phyloP scores from a whole-genome alignment of 805 yeast species.

The Wickerhamiella australiensis region DNA sequence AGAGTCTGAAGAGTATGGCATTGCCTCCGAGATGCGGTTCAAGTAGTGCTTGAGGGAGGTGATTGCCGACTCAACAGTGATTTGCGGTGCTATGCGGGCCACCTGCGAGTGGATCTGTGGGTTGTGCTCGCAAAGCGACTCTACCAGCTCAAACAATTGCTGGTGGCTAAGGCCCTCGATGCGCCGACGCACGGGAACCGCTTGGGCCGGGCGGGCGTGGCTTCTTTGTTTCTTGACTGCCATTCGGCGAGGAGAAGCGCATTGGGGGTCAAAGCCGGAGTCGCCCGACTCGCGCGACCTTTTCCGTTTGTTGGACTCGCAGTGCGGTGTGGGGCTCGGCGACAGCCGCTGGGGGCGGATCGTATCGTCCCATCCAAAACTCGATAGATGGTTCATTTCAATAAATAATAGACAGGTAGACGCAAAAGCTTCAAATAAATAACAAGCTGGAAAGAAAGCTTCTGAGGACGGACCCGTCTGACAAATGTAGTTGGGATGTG shows the following conservation, averaged over 20 bases:
- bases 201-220: conserved; percentile 15
- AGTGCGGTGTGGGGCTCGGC: neutral
- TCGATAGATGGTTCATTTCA: neutral
- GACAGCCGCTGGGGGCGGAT: conserved; percentile 18
- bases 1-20: conserved; percentile 65
- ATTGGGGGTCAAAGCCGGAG: conserved; percentile 10
- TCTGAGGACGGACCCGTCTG: neutral
- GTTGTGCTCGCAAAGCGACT: conserved; percentile 41
- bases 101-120: conserved; percentile 51
- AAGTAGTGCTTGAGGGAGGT: conserved; percentile 38
- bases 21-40: conserved; percentile 32
- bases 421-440: neutral
- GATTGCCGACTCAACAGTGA: conserved; percentile 43
- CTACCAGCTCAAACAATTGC: conserved; percentile 42
- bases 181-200: conserved; percentile 49
- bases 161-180: conserved; percentile 55
- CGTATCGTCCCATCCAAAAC: conserved; percentile 24
- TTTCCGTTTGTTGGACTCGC: conserved; percentile 17
- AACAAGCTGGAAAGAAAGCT: neutral
- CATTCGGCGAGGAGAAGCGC: conserved; percentile 2
- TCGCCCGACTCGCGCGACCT: conserved; percentile 20
- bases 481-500: neutral
- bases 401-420: neutral
- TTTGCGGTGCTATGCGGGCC: conserved; percentile 41
- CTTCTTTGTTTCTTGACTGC: neutral